Base-by-base conservation (phyloP, 192 early-diverging fungal genomes). In the Entrophospora sp. region DNA sequence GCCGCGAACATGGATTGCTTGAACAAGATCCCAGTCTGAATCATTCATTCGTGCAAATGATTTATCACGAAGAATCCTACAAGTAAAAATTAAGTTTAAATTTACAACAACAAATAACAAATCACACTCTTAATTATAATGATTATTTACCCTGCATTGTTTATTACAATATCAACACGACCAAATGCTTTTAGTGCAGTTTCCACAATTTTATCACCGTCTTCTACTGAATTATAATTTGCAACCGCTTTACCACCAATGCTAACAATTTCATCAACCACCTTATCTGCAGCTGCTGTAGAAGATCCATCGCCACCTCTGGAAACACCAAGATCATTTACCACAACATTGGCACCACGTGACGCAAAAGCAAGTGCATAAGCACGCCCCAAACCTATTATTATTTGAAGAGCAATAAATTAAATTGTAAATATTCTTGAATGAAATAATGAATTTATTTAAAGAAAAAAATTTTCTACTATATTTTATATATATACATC, bases 161-260 rank as follows among this genome's bases (percentile, higher is more conserved):
- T 97, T 76, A 99, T 89, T 46, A 99, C 75, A 48, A 99, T 85
- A 73, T 99, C 97, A 58, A 99, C 79, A 38, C 89, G 86, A 8
- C 96, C 96, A 72, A 92, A 99, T 16, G 91, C 90, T 80, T 91
- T 87, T 69, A 99, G 75, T 3, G 97, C 97, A 5, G 95, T 94
- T 69, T 94, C 91, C 20, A 99, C 90, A 72, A 99, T 99, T 84
- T 94, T 94, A 59, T 92, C 94, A 61, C 97, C 97, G 57, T 95
- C 89, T 48, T 96, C 88, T 28, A 99, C 97, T 64, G 94, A 95
- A 79, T 96, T 87, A 79, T 97, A 95, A 83, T 95, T 93, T 52
- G 95, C 91, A 18, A 99, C 91, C 10, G 96, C 96, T 66, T 87
- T 83, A 52, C 96, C 96, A 25, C 96, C 96, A 24, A 87, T 81